Evolutionary conservation across 2,329 filamentous ascomycete species (phyloP), one percentile per base, ranked within the genome.

Genomic region (Aureobasidium lini): DNA sequence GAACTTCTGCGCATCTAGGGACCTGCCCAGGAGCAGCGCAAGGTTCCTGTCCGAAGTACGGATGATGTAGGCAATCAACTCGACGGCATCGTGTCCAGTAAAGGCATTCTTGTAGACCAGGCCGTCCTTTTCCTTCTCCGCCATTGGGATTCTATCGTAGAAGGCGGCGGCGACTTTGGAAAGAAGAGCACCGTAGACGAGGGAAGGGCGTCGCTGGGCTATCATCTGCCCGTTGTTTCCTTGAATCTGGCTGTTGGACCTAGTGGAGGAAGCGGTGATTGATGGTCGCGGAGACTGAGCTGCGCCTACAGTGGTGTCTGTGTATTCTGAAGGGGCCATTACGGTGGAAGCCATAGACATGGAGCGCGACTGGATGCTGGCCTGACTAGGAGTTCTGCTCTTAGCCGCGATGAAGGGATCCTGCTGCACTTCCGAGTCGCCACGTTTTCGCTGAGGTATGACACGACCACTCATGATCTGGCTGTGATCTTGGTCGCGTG

Each of bases 61-160:
- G 73, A 99, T 97, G 65, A 99, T 97, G 70, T 95, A 95, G 1
- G 90, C 90, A 64, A 99, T 88, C 61, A 97, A 82, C 72, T 99
- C 94, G 18, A 99, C 94, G 18, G 94, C 93, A 72, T 99, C 94
- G 28, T 90, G 88, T 65, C 94, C 94, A 62, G 90, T 95, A 72
- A 99, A 99, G 3, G 93, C 90, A 74, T 94, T 96, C 73, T 96
- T 95, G 77, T 99, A 99, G 2, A 93, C 91, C 62, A 99, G 79
- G 59, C 93, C 93, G 78, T 99, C 96, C 80, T 99, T 99, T 64
- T 90, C 91, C 63, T 92, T 85, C 69, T 97, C 94, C 57, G 88
- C 86, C 28, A 92, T 82, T 28, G 86, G 83, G 50, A 99, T 91
- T 72, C 93, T 87, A 67, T 95, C 90, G 56, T 90, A 86, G 74